phyloP scores from a whole-genome alignment of 169 alveolate species.

The Miamiensis avidus region DNA sequence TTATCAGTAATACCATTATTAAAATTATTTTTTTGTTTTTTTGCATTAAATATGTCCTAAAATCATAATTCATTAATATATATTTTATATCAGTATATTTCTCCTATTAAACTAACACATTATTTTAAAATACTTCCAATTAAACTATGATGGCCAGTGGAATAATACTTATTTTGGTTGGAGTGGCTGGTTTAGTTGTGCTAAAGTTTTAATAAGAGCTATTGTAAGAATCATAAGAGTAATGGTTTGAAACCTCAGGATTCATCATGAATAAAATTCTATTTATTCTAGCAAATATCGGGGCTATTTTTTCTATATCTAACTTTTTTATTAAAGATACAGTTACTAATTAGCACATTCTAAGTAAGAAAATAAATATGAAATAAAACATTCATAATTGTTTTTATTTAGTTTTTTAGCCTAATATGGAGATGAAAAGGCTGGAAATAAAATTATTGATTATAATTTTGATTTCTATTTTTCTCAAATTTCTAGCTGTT shows the following conservation, averaged over 20 bases:
- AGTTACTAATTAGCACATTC: neutral
- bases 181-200: no score
- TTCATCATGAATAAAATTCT: neutral
- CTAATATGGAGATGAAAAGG: neutral
- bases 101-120: no score
- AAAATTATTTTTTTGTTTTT: no score
- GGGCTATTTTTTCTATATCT: neutral
- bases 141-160: no score
- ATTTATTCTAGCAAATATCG: neutral
- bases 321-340: no score
- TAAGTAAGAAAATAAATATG: neutral
- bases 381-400: neutral
- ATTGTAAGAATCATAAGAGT: neutral
- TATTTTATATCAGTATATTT: neutral
- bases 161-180: no score
- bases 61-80: no score
- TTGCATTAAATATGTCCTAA: no score
- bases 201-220: no score
- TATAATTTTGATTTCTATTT: no score
- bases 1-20: neutral
- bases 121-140: no score
- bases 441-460: no score
- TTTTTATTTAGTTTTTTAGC: neutral
- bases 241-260: neutral
- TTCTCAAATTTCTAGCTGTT: neutral